phyloP scores from a whole-genome alignment of 73 alveolate species.

The Tetrahymena borealis region DNA sequence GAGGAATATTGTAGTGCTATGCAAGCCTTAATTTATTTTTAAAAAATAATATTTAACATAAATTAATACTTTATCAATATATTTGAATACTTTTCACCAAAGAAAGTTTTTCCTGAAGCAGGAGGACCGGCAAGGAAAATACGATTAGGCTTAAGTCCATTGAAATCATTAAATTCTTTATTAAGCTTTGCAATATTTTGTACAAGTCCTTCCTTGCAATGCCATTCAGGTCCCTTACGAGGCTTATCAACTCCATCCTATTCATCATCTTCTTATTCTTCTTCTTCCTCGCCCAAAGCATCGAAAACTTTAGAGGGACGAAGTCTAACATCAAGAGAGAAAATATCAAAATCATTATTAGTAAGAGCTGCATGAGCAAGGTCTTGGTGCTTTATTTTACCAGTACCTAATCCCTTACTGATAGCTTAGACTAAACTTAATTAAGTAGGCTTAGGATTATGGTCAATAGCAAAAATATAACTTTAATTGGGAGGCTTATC shows the following conservation, averaged over 20 bases:
- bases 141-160: conserved; percentile 45
- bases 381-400: conserved; percentile 11
- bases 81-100: conserved; percentile 3
- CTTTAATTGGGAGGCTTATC: conserved; percentile 30
- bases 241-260: conserved; percentile 27
- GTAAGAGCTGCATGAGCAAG: conserved; percentile 23
- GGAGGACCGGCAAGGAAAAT: conserved; percentile 54
- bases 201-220: conserved; percentile 48
- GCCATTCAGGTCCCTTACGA: conserved; percentile 40
- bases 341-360: conserved; percentile 26
- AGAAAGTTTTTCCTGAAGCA: conserved; percentile 26
- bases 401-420: conserved; percentile 32
- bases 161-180: conserved; percentile 32
- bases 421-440: conserved; percentile 37
- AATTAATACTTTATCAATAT: neutral
- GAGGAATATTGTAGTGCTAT: conserved; percentile 22
- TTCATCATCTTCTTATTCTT: conserved; percentile 10
- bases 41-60: neutral
- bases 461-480: conserved; percentile 57
- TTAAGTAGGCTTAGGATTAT: conserved; percentile 34
- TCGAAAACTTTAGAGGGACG: conserved; percentile 46
- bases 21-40: neutral
- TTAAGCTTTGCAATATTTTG: conserved; percentile 45
- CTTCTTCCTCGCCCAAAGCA: conserved; percentile 20
- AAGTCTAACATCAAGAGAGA: conserved; percentile 45